A percentile compares a stretch with the other conserved stretches of the same genome.
Conservation (phyloP, 805 yeast genomes). For the Kluyveromyces lactis region DNA sequence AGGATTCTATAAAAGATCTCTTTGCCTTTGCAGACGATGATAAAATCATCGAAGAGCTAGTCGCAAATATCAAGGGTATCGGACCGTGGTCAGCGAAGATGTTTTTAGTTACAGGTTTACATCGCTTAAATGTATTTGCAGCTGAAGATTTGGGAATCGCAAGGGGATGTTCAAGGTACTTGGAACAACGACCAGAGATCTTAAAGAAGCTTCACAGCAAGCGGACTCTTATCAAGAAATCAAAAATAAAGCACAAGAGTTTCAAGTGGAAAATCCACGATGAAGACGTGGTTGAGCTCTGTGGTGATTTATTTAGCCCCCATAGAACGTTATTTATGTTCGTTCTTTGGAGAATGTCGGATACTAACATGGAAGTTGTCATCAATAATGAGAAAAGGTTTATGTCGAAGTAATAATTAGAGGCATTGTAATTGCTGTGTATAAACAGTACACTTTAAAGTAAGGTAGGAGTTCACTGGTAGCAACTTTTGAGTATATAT, state of each 20-base stretch:
- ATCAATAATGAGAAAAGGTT: slow-evolving; percentile 22
- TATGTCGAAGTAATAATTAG: slow-evolving; percentile 6
- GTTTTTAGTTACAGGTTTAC: slow-evolving; percentile 69
- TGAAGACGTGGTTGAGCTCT: slow-evolving; percentile 46
- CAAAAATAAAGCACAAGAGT: slow-evolving; percentile 34
- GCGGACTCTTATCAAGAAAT: slow-evolving; percentile 29
- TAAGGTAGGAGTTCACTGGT: background rate
- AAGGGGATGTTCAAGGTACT: slow-evolving; percentile 64
- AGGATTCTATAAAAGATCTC: slow-evolving; percentile 29
- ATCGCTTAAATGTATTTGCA: slow-evolving; percentile 63
- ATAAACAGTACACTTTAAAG: background rate
- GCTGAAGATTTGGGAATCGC: slow-evolving; percentile 78
- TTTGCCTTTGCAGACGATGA: slow-evolving; percentile 34
- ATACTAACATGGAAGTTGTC: slow-evolving; percentile 45
- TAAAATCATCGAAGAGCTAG: slow-evolving; percentile 41
- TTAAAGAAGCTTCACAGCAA: slow-evolving; percentile 36
- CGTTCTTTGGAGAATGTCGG: slow-evolving; percentile 63
- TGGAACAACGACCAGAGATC: slow-evolving; percentile 44
- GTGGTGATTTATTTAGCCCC: slow-evolving; percentile 57
- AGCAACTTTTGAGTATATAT: background rate
- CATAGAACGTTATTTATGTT: slow-evolving; percentile 61
- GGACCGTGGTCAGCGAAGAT: slow-evolving; percentile 87
- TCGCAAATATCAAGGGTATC: slow-evolving; percentile 51
- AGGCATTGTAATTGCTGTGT: background rate
- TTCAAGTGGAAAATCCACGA: slow-evolving; percentile 61